Evolutionary conservation across 1,139 yeast genomes (phyloP).

Genomic region (Geotrichum restrictum): DNA sequence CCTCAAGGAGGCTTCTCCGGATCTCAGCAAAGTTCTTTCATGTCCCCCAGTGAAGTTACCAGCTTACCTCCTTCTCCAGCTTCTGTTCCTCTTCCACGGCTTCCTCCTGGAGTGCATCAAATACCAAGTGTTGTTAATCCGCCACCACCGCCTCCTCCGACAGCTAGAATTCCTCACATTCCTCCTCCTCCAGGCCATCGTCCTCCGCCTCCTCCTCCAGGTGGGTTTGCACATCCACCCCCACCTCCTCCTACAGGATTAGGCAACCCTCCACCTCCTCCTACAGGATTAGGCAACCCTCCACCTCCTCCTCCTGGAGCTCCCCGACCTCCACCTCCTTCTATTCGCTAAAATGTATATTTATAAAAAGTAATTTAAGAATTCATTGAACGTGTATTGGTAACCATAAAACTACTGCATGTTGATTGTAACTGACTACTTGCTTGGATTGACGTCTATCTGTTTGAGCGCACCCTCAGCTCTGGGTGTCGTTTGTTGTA

Average conservation of each 20-base stretch:
- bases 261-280: constrained; percentile 23
- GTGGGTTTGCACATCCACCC: constrained; percentile 6
- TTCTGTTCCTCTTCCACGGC: constrained; percentile 8
- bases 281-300: constrained; percentile 4
- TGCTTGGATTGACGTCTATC: constrained; percentile 13
- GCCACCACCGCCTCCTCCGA: constrained; percentile 16
- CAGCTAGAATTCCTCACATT: constrained; percentile 10
- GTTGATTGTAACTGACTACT: too few relatives aligned
- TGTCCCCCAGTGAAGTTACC: neutral
- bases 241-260: constrained; percentile 11
- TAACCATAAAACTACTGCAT: too few relatives aligned
- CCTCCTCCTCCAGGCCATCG: constrained; percentile 10
- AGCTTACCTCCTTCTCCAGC: constrained; percentile 10
- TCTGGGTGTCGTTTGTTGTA: constrained; percentile 27
- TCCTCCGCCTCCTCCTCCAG: constrained; percentile 15
- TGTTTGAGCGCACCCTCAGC: constrained; percentile 29
- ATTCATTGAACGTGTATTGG: too few relatives aligned
- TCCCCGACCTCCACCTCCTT: constrained; percentile 23
- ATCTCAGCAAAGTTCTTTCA: neutral
- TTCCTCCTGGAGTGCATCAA: constrained; percentile 15
- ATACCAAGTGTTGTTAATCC: neutral
- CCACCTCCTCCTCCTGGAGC: constrained; percentile 18
- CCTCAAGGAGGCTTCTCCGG: neutral
- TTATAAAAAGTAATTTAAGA: neutral
- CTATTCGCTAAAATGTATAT: neutral